A percentile compares a stretch with the other conserved stretches of the same genome.
Evolutionary conservation across 2,329 filamentous ascomycete species (phyloP).

Genomic region (Hypoxylon sp.): DNA sequence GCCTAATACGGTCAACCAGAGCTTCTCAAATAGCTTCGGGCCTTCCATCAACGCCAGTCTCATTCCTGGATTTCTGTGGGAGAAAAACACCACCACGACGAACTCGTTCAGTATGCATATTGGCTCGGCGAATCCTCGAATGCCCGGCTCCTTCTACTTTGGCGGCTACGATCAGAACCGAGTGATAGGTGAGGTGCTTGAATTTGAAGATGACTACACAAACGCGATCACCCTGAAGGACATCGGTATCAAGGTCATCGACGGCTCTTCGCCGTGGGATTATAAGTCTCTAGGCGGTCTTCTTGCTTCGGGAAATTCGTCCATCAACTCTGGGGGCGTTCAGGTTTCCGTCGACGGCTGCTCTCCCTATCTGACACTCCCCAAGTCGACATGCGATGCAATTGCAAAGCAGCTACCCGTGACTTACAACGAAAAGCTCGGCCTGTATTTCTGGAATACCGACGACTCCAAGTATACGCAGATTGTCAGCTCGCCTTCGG

Average conservation of each 20-base stretch:
- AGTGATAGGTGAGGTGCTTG: constrained; percentile 47
- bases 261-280: constrained; percentile 51
- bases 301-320: constrained; percentile 40
- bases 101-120: constrained; percentile 55
- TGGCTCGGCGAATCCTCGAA: constrained; percentile 46
- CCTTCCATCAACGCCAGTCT: constrained; percentile 44
- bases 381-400: constrained; percentile 51
- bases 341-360: constrained; percentile 47
- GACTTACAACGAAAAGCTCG: constrained; percentile 46
- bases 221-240: constrained; percentile 48
- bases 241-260: constrained; percentile 51
- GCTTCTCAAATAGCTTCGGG: constrained; percentile 33
- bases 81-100: constrained; percentile 43
- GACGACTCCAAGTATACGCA: constrained; percentile 45
- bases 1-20: constrained; percentile 39
- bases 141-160: constrained; percentile 49
- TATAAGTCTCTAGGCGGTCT: constrained; percentile 45
- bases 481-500: constrained; percentile 52
- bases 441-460: constrained; percentile 53
- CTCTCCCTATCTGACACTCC: constrained; percentile 52
- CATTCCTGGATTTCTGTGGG: constrained; percentile 42
- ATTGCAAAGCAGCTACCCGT: constrained; percentile 50
- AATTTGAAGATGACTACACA: constrained; percentile 34
- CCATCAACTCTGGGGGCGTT: constrained; percentile 40
- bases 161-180: constrained; percentile 53